These are phyloP conservation scores for Apiotrichum akiyoshidainum DNA, from an alignment of 1,284 basidiomycete species.

Conservation along the genomic window DNA sequence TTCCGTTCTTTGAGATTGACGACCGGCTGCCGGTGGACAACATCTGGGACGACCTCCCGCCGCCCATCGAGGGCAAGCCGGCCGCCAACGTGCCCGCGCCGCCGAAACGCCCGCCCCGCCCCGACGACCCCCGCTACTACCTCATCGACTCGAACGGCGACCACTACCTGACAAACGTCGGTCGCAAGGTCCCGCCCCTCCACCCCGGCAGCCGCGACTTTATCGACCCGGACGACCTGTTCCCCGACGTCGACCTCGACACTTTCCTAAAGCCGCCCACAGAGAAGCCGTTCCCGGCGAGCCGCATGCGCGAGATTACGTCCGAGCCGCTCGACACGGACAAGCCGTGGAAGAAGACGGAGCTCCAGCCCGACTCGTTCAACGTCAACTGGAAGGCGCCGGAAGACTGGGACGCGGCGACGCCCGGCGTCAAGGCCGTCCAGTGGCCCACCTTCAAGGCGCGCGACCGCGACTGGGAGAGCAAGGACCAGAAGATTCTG, in stretches of 20 bases:
- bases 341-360: not conserved
- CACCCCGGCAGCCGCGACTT: slow-evolving; percentile 35
- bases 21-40: not conserved
- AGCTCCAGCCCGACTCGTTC: slow-evolving; percentile 26
- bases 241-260: slow-evolving; percentile 35
- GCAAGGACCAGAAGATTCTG: slow-evolving; percentile 22
- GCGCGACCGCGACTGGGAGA: slow-evolving; percentile 28
- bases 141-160: slow-evolving; percentile 36
- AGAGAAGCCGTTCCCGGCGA: slow-evolving; percentile 28
- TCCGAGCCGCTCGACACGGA: slow-evolving; percentile 18
- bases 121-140: slow-evolving; percentile 11
- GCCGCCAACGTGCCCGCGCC: not conserved
- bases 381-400: slow-evolving; percentile 35
- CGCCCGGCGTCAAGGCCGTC: slow-evolving; percentile 23
- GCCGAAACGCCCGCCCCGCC: not conserved
- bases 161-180: slow-evolving; percentile 25
- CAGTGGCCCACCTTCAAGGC: slow-evolving; percentile 35
- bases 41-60: slow-evolving; percentile 7
- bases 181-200: slow-evolving; percentile 28
- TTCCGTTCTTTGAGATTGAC: not conserved
- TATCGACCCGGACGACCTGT: slow-evolving; percentile 24
- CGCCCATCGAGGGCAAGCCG: slow-evolving; percentile 2
- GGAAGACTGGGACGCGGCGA: slow-evolving; percentile 32
- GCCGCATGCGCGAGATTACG: slow-evolving; percentile 30
- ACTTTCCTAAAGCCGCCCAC: slow-evolving; percentile 21